Conservation (phyloP, 352 stramenopile species). For the Phytophthora fragariaefolia region DNA sequence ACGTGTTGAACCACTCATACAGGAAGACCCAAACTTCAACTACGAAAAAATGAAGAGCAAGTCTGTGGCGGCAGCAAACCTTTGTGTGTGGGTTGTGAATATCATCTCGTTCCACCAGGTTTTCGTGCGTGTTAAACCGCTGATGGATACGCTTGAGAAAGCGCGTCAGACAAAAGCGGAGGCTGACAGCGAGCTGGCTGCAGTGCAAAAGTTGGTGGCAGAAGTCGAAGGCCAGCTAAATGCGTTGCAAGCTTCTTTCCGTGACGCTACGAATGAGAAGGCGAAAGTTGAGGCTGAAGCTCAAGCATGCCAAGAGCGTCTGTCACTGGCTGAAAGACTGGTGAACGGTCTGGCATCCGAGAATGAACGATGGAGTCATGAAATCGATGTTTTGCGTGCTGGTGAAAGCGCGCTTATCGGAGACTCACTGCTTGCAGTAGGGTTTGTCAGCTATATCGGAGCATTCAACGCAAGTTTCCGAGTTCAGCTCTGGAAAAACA, state of each 20-base stretch:
- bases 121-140: conserved; percentile 93
- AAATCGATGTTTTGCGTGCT: conserved; percentile 85
- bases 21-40: conserved; percentile 92
- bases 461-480: conserved; percentile 90
- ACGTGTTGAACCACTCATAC: conserved; percentile 82
- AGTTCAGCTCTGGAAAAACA: conserved; percentile 81
- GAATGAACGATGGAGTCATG: conserved; percentile 89
- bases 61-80: conserved; percentile 89
- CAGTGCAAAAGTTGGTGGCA: conserved; percentile 81
- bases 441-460: conserved; percentile 94
- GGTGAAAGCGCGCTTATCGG: conserved; percentile 84
- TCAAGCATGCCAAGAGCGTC: conserved; percentile 81
- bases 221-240: conserved; percentile 86
- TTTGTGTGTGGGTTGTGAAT: conserved; percentile 95
- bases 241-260: conserved; percentile 80
- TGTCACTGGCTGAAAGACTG: conserved; percentile 88
- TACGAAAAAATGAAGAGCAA: conserved; percentile 96
- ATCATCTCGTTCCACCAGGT: conserved; percentile 94
- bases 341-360: conserved; percentile 90
- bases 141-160: conserved; percentile 93
- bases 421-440: conserved; percentile 87
- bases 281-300: conserved; percentile 91
- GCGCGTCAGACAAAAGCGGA: conserved; percentile 75
- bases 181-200: conserved; percentile 82
- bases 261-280: conserved; percentile 92